Evolutionary conservation across 305 asterid genomes (phyloP).

Genomic region (Petunia hybrid): DNA sequence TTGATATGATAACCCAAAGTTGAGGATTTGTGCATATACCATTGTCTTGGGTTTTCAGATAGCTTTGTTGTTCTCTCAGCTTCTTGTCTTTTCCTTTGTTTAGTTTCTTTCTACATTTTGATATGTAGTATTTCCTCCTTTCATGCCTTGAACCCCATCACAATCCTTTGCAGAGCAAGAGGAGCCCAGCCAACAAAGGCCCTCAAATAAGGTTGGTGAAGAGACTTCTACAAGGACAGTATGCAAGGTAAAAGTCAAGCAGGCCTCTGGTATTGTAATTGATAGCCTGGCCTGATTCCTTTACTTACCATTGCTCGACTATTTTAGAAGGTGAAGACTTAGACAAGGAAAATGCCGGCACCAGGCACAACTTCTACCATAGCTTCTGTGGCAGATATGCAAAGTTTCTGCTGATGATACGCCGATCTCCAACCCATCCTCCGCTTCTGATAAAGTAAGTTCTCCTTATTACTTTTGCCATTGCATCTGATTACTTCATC

Average conservation of each 20-base stretch:
- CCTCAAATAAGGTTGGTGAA: not conserved
- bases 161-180: slow-evolving; percentile 8
- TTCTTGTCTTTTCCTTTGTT: not conserved
- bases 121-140: slow-evolving; percentile 1
- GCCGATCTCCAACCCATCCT: not conserved
- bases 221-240: not conserved
- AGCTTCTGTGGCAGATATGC: not conserved
- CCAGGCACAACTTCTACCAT: not conserved
- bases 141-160: not conserved
- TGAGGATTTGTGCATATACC: not conserved
- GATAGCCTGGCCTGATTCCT: not conserved
- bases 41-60: not conserved
- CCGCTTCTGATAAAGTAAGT: slow-evolving; percentile 24
- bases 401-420: slow-evolving; percentile 11
- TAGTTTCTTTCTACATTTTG: slow-evolving; percentile 16
- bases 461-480: not conserved
- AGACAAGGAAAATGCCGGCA: not conserved
- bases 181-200: not conserved
- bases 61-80: not conserved
- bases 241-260: slow-evolving; percentile 30
- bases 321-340: slow-evolving; percentile 10
- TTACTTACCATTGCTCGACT: not conserved
- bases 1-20: not conserved
- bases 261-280: slow-evolving; percentile 1
- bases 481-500: not conserved